Base-by-base conservation (phyloP, 2,329 filamentous ascomycete genomes). In the Fusarium protoensiforme region DNA sequence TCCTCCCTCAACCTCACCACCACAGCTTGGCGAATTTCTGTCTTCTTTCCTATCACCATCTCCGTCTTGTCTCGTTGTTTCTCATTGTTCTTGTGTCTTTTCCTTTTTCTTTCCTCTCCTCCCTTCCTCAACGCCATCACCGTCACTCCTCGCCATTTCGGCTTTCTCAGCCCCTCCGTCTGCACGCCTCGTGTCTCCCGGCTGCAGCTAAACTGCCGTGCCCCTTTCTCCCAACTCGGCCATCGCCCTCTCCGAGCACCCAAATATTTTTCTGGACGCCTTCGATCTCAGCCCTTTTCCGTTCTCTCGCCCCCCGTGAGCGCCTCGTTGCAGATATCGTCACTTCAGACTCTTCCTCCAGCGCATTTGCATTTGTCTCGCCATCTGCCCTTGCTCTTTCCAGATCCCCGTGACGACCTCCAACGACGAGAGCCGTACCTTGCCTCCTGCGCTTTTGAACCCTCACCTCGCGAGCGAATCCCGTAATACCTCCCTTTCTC, bases 221-320 rank as follows among this genome's bases (percentile, higher is more conserved):
- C 79, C 81, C 79, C 79, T 82, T 81, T 77, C 76, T 62, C 62
- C n/a, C 77, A 72, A 67, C 73, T 56, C 78, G 75, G 74, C 66
- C 68, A 14, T 77, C 68, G 74, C 66, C 69, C 67, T 73, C 61
- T 43, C 73, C 68, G 67, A 76, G 74, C 73, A 75, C 57, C 70
- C 65, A 65, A 69, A 67, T 64, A 65, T 53, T 53, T n/a, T 56
- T 64, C 60, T 67, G 67, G 68, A 75, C 68, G 58, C 64, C 65
- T 61, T 71, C 75, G 72, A 76, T 61, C 64, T 62, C 65, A 58
- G 56, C 54, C 69, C 64, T 64, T 64, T 69, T 67, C 57, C 64
- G 66, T 75, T 69, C 64, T 73, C 63, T 73, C 64, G 73, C 68
- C 71, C 71, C 67, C 60, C 68, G 71, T 77, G 73, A 77, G 75